Conservation (phyloP, 805 yeast species). For the Hanseniaspora guilliermondii region DNA sequence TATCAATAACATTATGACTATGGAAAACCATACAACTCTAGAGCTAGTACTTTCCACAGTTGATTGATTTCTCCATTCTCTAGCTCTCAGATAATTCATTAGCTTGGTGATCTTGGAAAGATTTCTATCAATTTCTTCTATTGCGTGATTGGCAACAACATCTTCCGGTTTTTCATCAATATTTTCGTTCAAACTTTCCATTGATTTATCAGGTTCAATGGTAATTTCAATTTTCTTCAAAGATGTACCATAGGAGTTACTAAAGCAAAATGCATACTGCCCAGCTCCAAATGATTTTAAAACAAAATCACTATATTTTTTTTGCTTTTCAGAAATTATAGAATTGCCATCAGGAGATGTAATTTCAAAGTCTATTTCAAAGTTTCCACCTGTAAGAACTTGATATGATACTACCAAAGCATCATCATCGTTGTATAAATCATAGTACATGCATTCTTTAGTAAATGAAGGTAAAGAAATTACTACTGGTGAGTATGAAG, state of each 20-base stretch:
- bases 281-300: constrained; percentile 47
- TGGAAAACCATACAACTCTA: constrained; percentile 64
- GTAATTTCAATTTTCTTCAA: constrained; percentile 55
- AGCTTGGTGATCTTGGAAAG: constrained; percentile 45
- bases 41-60: constrained; percentile 72
- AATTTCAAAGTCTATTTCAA: constrained; percentile 53
- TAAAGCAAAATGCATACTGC: constrained; percentile 54
- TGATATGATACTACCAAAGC: constrained; percentile 33
- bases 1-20: constrained; percentile 58
- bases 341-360: constrained; percentile 41
- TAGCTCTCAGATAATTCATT: constrained; percentile 80
- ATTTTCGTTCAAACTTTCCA: constrained; percentile 26
- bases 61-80: constrained; percentile 93
- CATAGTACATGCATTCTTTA: constrained; percentile 34
- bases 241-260: constrained; percentile 51
- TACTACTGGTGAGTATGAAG: constrained; percentile 29
- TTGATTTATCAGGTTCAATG: constrained; percentile 38
- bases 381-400: constrained; percentile 56
- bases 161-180: constrained; percentile 39
- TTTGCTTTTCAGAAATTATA: constrained; percentile 40
- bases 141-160: constrained; percentile 41
- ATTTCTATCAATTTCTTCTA: constrained; percentile 47
- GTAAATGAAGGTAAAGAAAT: constrained; percentile 32
- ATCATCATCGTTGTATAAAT: constrained; percentile 28
- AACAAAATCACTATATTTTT: constrained; percentile 52